phyloP scores from a whole-genome alignment of 805 yeast species.

The Candida insectalens region DNA sequence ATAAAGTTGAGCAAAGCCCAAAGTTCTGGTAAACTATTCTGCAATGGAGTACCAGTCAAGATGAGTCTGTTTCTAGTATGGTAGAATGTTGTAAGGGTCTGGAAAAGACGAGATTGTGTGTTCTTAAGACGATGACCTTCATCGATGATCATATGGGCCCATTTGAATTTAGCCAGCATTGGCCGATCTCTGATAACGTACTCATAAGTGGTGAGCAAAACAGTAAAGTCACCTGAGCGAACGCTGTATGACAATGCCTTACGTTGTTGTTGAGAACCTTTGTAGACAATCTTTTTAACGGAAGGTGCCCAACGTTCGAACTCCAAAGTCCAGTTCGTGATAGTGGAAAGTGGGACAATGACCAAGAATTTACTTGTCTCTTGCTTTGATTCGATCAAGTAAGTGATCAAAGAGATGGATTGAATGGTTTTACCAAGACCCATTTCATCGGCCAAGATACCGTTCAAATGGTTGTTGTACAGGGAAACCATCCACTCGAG shows the following conservation, averaged over 20 bases:
- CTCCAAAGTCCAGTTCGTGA: constrained; percentile 79
- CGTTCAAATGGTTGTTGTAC: constrained; percentile 51
- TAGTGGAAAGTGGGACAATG: constrained; percentile 75
- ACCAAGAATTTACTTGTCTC: constrained; percentile 64
- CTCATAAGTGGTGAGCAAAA: constrained; percentile 72
- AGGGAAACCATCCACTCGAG: constrained; percentile 60
- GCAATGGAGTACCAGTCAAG: constrained; percentile 83
- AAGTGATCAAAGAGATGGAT: constrained; percentile 67
- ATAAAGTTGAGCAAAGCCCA: constrained; percentile 82
- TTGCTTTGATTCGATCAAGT: constrained; percentile 58
- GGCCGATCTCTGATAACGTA: constrained; percentile 74
- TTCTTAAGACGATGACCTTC: constrained; percentile 90
- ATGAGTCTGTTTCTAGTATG: constrained; percentile 70
- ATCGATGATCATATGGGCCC: constrained; percentile 85
- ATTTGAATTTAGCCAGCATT: constrained; percentile 53
- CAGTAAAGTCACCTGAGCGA: constrained; percentile 62
- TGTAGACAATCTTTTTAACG: constrained; percentile 60
- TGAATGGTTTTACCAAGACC: constrained; percentile 65
- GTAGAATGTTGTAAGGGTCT: constrained; percentile 61
- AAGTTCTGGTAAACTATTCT: constrained; percentile 73
- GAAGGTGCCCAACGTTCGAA: constrained; percentile 88
- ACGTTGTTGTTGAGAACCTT: constrained; percentile 70
- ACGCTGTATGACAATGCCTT: constrained; percentile 55
- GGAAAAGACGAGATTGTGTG: constrained; percentile 62
- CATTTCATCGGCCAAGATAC: constrained; percentile 62